Conservation (phyloP, 2,329 filamentous ascomycete species). For the Fusarium gaditjirri region DNA sequence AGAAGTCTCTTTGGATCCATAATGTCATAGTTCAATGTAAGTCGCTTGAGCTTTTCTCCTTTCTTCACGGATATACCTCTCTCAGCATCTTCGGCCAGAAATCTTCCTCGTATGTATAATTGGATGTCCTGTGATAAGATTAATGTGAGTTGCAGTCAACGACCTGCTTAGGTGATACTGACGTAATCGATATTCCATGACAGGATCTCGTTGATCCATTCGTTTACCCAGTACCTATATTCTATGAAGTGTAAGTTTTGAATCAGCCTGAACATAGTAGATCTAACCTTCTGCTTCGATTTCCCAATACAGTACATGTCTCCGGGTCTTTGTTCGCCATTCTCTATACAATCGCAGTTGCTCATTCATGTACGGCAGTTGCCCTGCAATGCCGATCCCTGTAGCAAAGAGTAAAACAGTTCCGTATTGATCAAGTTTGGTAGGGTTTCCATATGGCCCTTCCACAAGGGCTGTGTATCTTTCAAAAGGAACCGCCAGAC, state of each 20-base stretch:
- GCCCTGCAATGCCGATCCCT: slow-evolving; percentile 7
- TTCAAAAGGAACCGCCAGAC: neutral
- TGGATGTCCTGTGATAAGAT: neutral
- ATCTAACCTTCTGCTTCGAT: slow-evolving; percentile 9
- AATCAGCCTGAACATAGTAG: neutral
- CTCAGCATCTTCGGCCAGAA: slow-evolving; percentile 2
- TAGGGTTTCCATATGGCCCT: neutral
- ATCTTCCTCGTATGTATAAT: slow-evolving; percentile 4
- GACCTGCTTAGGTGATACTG: neutral
- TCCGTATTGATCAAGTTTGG: neutral
- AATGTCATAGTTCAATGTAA: slow-evolving; percentile 5
- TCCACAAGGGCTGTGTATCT: neutral
- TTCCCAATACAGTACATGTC: slow-evolving; percentile 12
- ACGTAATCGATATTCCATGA: slow-evolving; percentile 15
- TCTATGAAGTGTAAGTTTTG: neutral
- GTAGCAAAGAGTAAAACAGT: slow-evolving; percentile 7
- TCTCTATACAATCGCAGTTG: slow-evolving; percentile 2
- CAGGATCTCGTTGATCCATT: slow-evolving; percentile 13
- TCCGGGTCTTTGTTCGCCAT: slow-evolving; percentile 11
- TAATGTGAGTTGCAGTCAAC: neutral
- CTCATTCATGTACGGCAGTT: slow-evolving; percentile 13
- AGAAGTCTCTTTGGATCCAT: slow-evolving; percentile 9
- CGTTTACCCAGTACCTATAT: slow-evolving; percentile 8
- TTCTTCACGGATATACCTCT: neutral
- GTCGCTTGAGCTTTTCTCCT: slow-evolving; percentile 1